Evolutionary conservation across 148 eudicot genomes (phyloP), one percentile per base, ranked within the genome.

Genomic region (Camellia lanceoleosa): DNA sequence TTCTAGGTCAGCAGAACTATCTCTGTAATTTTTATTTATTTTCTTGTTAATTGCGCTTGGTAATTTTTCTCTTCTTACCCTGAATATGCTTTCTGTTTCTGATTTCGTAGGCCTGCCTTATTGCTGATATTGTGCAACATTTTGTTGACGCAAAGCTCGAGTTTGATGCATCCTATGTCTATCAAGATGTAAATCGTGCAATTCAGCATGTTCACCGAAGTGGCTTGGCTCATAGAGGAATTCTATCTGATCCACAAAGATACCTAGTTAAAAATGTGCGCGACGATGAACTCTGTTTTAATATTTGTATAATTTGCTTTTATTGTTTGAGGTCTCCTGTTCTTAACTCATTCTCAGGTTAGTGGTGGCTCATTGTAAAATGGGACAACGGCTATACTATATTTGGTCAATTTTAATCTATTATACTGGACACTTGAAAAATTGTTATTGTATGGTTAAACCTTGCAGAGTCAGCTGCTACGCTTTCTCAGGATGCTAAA

Each of bases 251-350:
- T 90, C 99, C 99, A 62, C 84, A 87, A 18, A 90, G 83, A 83
- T 97, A 97, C 88, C 94, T 97, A 68, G 93, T 97, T n/a, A 97
- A 92, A 89, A 97, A 97, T 89, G 99, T 97, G 78, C 67, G 98
- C 85, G 64, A 58, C 85, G 64, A 58, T 64, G 66, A 68, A 47
- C 18, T 71, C 7, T 42, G 38, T 49, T 71, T 76, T 5, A 16
- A 59, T 80, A 47, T 49, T 79, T 75, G 12, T 65, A 46, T 67
- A 15, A 7, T 73, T 11, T 71, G 43, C 64, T 59, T 47, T 73
- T 80, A 4, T 78, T 63, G 72, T 5, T 23, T 20, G 44, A 56
- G 56, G 49, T 55, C 63, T 42, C 44, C n/a, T 66, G 69, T 30
- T 62, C 78, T 72, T 38, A 77, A 56, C 55, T 41, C 38, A 30